Evolutionary conservation across 202 grass and related monocot species (phyloP).

Genomic region (Panicum hallii): DNA sequence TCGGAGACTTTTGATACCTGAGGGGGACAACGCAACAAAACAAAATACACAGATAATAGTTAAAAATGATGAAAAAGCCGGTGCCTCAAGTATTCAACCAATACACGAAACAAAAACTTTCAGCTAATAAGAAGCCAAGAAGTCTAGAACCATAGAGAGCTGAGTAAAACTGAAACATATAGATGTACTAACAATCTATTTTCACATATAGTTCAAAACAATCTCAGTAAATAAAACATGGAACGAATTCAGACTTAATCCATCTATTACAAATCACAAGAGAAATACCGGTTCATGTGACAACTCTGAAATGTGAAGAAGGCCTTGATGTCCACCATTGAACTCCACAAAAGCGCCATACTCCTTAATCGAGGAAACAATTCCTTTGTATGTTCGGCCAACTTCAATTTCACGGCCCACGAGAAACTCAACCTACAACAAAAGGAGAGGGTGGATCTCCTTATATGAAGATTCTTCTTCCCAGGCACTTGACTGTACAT

Average conservation of each 20-base stretch:
- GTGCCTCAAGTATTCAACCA: slow-evolving; percentile 20
- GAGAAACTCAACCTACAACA: slow-evolving; percentile 80
- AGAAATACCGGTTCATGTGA: slow-evolving; percentile 88
- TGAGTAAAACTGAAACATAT: slow-evolving; percentile 8
- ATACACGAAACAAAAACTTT: neutral
- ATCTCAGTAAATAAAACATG: slow-evolving; percentile 1
- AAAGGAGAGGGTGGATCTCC: neutral
- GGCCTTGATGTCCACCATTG: slow-evolving; percentile 94
- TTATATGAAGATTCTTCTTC: slow-evolving; percentile 27
- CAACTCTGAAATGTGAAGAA: slow-evolving; percentile 98
- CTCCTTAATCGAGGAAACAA: slow-evolving; percentile 87
- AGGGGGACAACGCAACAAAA: slow-evolving; percentile 19
- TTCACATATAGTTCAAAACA: neutral
- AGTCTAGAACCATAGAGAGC: slow-evolving; percentile 13
- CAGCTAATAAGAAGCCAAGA: neutral
- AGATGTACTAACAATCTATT: slow-evolving; percentile 10
- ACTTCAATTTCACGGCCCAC: slow-evolving; percentile 93
- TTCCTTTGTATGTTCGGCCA: slow-evolving; percentile 81
- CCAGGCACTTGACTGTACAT: slow-evolving; percentile 27
- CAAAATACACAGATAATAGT: slow-evolving; percentile 31
- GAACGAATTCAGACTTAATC: neutral
- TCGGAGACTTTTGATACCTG: slow-evolving; percentile 92
- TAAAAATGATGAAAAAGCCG: slow-evolving; percentile 39
- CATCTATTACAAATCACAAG: slow-evolving; percentile 32
- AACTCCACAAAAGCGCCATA: slow-evolving; percentile 98